Evolutionary conservation across 1,284 basidiomycete genomes (phyloP), one percentile per base, ranked within the genome.

Genomic region (Microbotryum silenes-acaulis): DNA sequence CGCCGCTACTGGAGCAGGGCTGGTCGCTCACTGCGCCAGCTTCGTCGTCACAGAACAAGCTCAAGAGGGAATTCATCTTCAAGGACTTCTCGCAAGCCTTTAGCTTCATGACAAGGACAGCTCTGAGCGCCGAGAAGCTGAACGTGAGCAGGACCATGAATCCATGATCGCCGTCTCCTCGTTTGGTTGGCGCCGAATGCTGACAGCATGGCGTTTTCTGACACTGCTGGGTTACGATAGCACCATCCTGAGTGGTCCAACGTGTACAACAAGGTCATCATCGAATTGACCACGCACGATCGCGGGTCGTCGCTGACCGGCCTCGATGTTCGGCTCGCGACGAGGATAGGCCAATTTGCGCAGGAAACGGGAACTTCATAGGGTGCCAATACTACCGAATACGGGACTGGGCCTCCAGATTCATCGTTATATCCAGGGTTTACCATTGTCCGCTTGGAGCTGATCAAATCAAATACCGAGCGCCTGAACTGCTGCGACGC

Each of bases 181-280:
- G 20, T 50, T 8, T 50, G 21, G 48, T 23, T 20, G 14, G 21
- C 27, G 12, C 21, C 20, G 10, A 48, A 50, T 21, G 48, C 21
- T 27, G 27, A 50, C 21, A 20, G 4, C 21, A 23, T 6, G 9
- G 48, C 48, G 21, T 14, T 12, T 27, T n/a, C 5, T 4, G 27
- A 50, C 47, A 12, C 12, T n/a, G 48, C 27, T 23, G n/a, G 21
- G 1, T 25, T 10, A n/a, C 2, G 6, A 31, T 44, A 66, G 67
- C 68, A 69, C 33, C 68, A 69, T 27, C 68, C 68, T 10, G 62
- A 67, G 12, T 69, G 68, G 68, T 49, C 44, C 0, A 69, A 69
- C 57, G 66, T 65, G 33, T 67, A 64, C 56, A 65, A 65, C 31
- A 57, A 56, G 44, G 65, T 69, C 49, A 29, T 33, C 18, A 65